Evolutionary conservation across 2,329 filamentous ascomycete species (phyloP).

Genomic region (Coniochaeta sp.): DNA sequence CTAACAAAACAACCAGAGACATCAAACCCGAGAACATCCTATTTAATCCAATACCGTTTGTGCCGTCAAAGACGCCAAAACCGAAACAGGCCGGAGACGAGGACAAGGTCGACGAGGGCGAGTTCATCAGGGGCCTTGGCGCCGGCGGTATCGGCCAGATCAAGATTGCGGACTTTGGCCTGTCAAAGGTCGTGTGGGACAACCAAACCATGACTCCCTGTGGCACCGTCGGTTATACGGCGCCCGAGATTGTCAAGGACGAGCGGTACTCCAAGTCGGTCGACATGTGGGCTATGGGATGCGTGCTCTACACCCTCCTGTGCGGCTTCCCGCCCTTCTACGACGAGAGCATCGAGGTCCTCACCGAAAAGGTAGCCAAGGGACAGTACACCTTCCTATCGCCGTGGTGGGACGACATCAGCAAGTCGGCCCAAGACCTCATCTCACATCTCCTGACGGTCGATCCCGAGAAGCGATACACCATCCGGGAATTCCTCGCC

Average conservation of each 20-base stretch:
- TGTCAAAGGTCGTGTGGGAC: conserved; percentile 98
- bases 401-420: conserved; percentile 99
- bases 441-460: conserved; percentile 91
- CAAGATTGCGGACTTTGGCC: conserved; percentile 96
- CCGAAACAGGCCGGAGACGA: conserved; percentile 83
- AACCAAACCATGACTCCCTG: conserved; percentile 99
- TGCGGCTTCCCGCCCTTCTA: conserved; percentile 98
- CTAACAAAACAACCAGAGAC: conserved; percentile 49
- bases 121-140: conserved; percentile 76
- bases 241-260: conserved; percentile 97
- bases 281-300: conserved; percentile 98
- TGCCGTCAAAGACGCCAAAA: conserved; percentile 74
- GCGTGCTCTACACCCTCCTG: conserved; percentile 91
- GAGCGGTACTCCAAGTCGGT: conserved; percentile 98
- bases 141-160: conserved; percentile 88
- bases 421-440: conserved; percentile 86
- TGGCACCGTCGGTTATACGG: conserved; percentile 91
- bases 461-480: conserved; percentile 90
- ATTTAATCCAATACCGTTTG: conserved; percentile 77
- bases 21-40: conserved; percentile 98
- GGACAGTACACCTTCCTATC: conserved; percentile 97
- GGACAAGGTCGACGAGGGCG: conserved; percentile 94
- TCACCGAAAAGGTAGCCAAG: conserved; percentile 95
- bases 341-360: conserved; percentile 92
- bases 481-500: conserved; percentile 85